Percentiles rank a stretch among this genome's conserved stretches.
phyloP scores from a whole-genome alignment of 108 stramenopile genomes.

The Fragilaria crotonensis region DNA sequence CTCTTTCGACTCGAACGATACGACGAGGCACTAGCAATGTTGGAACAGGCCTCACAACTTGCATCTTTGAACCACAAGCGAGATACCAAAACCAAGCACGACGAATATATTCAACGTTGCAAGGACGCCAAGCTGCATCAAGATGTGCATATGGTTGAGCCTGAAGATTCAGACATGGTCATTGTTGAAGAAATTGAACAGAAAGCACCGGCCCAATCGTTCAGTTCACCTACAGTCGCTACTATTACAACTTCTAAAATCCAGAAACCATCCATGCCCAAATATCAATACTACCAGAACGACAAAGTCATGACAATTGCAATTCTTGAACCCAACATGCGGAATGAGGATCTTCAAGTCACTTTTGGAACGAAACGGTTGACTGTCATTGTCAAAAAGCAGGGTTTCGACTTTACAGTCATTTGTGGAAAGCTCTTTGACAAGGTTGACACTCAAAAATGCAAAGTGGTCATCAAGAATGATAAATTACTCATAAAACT shows the following conservation, averaged over 20 bases:
- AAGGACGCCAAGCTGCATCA: neutral
- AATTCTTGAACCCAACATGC: conserved; percentile 70
- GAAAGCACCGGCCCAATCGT: conserved; percentile 1
- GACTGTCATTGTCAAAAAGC: conserved; percentile 51
- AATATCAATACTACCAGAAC: conserved; percentile 92
- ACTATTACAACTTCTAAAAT: neutral
- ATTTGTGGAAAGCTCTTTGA: conserved; percentile 75
- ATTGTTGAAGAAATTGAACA: conserved; percentile 16
- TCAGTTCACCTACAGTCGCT: conserved; percentile 8
- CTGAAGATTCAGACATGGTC: neutral
- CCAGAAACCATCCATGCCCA: conserved; percentile 43
- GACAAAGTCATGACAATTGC: conserved; percentile 74
- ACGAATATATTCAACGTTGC: neutral
- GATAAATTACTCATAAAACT: conserved; percentile 82
- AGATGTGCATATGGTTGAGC: neutral
- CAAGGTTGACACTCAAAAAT: conserved; percentile 48
- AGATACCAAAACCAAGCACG: neutral
- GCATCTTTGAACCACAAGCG: neutral
- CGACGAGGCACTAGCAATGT: conserved; percentile 24
- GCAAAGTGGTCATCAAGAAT: conserved; percentile 53
- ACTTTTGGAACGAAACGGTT: conserved; percentile 52
- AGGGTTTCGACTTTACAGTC: conserved; percentile 49
- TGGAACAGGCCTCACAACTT: conserved; percentile 25
- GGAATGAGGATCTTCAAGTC: conserved; percentile 46
- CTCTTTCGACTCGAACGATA: conserved; percentile 28